A percentile compares a stretch with the other conserved stretches of the same genome.
phyloP scores from a whole-genome alignment of 805 yeast genomes.

The Cyberlindnera veronae region DNA sequence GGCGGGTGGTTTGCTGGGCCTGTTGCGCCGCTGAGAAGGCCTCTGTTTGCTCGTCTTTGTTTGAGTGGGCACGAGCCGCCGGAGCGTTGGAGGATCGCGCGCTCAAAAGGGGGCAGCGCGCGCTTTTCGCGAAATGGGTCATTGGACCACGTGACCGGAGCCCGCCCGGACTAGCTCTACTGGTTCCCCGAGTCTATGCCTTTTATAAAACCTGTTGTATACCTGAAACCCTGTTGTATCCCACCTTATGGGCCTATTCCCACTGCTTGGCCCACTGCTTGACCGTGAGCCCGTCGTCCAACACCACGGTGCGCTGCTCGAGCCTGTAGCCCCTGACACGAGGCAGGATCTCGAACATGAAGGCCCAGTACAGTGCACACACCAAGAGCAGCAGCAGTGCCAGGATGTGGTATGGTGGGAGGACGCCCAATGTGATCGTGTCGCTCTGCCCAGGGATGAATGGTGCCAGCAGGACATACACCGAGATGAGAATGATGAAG shows the following conservation, averaged over 20 bases:
- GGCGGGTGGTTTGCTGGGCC: not conserved
- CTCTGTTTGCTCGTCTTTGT: not conserved
- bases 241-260: no score
- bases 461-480: slow-evolving; percentile 49
- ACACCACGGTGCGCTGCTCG: slow-evolving; percentile 35
- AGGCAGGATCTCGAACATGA: slow-evolving; percentile 49
- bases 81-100: no score
- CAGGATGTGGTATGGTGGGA: slow-evolving; percentile 38
- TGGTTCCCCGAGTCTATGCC: no score
- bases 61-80: no score
- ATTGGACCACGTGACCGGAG: no score
- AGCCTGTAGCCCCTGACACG: slow-evolving; percentile 42
- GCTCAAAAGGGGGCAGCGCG: slow-evolving; percentile 1
- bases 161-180: no score
- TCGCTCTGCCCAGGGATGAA: slow-evolving; percentile 30
- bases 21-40: not conserved
- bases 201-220: no score
- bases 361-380: slow-evolving; percentile 54
- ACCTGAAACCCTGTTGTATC: no score
- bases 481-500: slow-evolving; percentile 42
- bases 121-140: no score
- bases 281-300: slow-evolving; percentile 56
- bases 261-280: slow-evolving; percentile 49
- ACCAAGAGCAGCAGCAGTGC: slow-evolving; percentile 39
- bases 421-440: slow-evolving; percentile 3